A percentile compares a stretch with the other conserved stretches of the same genome.
These are phyloP conservation scores for Komagataella mondaviorum DNA, from an alignment of 805 yeast genomes.

Conservation along the genomic window DNA sequence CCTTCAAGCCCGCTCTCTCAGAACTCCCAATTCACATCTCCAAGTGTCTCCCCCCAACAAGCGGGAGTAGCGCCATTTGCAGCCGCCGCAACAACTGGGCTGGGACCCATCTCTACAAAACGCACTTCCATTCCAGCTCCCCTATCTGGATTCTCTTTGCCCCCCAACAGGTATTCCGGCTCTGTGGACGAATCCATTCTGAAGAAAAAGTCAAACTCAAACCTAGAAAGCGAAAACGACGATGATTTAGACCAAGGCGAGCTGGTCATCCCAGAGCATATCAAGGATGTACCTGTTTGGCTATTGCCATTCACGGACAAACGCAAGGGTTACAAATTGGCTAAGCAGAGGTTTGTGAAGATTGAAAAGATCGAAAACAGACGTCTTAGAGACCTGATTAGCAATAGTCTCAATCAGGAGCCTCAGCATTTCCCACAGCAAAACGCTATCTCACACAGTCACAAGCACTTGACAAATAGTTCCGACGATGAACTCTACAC, in stretches of 20 bases:
- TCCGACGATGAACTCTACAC: constrained; percentile 17
- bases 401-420: neutral
- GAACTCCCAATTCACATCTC: constrained; percentile 1
- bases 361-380: constrained; percentile 24
- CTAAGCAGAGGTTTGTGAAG: constrained; percentile 20
- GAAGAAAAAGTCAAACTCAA: constrained; percentile 4
- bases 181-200: constrained; percentile 14
- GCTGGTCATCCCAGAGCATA: neutral
- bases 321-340: constrained; percentile 10
- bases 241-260: neutral
- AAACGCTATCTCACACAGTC: neutral
- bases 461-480: neutral
- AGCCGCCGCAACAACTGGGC: constrained; percentile 1
- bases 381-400: constrained; percentile 20
- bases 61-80: neutral
- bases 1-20: constrained; percentile 3
- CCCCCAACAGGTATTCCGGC: constrained; percentile 23
- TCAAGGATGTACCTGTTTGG: constrained; percentile 4
- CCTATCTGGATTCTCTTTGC: constrained; percentile 27
- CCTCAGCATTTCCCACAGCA: constrained; percentile 1
- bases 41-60: neutral
- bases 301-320: constrained; percentile 4
- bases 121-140: constrained; percentile 1
- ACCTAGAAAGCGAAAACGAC: neutral
- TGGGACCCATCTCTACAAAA: constrained; percentile 2